phyloP scores from a whole-genome alignment of 2,329 filamentous ascomycete species.

The Diplodia seriata region DNA sequence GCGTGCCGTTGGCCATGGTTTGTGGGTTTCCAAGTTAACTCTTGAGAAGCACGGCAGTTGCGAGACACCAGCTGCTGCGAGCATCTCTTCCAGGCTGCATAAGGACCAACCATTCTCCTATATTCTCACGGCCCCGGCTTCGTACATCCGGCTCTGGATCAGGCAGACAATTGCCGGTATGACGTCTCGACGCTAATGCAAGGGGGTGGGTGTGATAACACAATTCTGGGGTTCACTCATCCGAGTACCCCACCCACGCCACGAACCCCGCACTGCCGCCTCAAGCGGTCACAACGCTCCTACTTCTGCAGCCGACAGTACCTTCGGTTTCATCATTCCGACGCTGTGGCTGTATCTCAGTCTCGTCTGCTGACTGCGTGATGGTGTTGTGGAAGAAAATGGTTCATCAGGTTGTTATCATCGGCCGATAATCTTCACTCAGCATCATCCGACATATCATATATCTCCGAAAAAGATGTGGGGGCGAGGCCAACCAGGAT shows the following conservation, averaged over 20 bases:
- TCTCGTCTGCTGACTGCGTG: neutral
- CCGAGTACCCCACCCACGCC: constrained; percentile 10
- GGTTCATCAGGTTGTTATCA: neutral
- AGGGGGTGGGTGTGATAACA: constrained; percentile 20
- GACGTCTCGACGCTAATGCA: constrained; percentile 31
- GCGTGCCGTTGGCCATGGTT: constrained; percentile 33
- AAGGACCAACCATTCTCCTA: constrained; percentile 33
- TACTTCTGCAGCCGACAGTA: neutral
- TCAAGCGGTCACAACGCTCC: neutral
- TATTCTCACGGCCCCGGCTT: constrained; percentile 34
- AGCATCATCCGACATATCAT: too few species aligned
- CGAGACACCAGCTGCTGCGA: neutral
- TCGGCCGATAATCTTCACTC: too few species aligned
- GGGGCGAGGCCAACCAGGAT: too few species aligned
- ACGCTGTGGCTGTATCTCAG: neutral
- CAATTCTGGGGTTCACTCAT: constrained; percentile 30
- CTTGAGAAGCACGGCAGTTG: neutral
- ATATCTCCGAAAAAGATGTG: too few species aligned
- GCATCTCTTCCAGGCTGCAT: neutral
- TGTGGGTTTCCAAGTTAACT: neutral
- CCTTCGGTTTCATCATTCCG: constrained; percentile 4
- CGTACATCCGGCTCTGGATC: constrained; percentile 38
- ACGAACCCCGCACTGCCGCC: constrained; percentile 4
- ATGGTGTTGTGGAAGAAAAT: neutral
- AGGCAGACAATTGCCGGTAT: constrained; percentile 25